Evolutionary conservation across 495 filamentous ascomycete species (phyloP), one percentile per base, ranked within the genome.

Genomic region (Penicillium samsonianum): DNA sequence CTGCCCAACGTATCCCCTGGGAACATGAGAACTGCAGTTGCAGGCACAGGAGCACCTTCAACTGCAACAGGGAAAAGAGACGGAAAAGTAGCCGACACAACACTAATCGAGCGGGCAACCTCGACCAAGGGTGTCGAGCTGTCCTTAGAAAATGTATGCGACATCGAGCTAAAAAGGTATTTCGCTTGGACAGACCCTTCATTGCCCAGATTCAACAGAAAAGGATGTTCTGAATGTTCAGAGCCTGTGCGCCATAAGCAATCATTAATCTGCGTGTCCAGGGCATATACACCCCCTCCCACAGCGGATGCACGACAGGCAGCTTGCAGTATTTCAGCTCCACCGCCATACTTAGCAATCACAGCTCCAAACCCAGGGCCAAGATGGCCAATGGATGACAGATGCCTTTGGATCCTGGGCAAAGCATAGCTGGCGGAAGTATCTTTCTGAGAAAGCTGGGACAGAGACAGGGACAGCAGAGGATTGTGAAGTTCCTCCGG

Each of bases 231-330:
- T 4, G 52, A 60, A 14, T 56, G 45, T 14, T 62, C 43, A 10
- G 42, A 6, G 1, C 7, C 17, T 16, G 3, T 16, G 16, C 67
- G 42, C 43, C 59, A 35, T 68, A 59, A 30, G 48, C 20, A 23
- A 80, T 58, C 2, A 61, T 67, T 52, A 77, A 93, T 76, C 0
- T 84, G 84, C 25, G 85, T 85, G 38, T 83, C 85, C 20, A 98
- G 86, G 55, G 96, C 90, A 73, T 97, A 97, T 5, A 95, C 82
- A 17, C 86, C 90, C 30, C 94, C 95, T 4, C 95, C 93, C 8
- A 98, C 92, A 5, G 94, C 94, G 51, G 88, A 86, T 35, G 94
- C 91, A 56, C 94, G 89, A 64, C 94, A 98, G 12, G 87, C 90
- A 11, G 97, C 91, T 67, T 98, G 94, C 19, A 90, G 82, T 57